Percentiles rank a stretch among this genome's conserved stretches.
These are phyloP conservation scores for Aureobasidium uvarum DNA, from an alignment of 2,329 filamentous ascomycete genomes.

Conservation along the genomic window DNA sequence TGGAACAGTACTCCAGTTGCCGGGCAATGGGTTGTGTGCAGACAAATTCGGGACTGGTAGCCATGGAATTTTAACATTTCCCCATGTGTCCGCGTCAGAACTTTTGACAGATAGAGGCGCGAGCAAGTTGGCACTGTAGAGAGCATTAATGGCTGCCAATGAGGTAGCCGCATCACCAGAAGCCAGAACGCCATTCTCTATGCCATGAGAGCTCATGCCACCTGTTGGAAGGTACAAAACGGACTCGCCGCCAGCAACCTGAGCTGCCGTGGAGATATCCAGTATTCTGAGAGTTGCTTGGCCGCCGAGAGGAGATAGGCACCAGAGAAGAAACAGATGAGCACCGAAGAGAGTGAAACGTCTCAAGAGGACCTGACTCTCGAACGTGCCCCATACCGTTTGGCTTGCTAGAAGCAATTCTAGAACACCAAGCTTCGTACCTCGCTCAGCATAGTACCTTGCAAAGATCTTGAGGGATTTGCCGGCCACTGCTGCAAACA, in stretches of 20 bases:
- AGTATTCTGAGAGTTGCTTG: conserved; percentile 41
- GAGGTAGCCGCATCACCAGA: not conserved
- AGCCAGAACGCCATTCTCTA: not conserved
- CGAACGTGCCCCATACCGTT: conserved; percentile 41
- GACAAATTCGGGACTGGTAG: not conserved
- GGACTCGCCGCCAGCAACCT: not conserved
- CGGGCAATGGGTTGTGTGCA: not conserved
- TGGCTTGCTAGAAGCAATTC: conserved; percentile 41
- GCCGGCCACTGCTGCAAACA: conserved; percentile 40
- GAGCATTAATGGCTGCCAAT: conserved; percentile 26
- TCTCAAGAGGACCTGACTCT: conserved; percentile 39
- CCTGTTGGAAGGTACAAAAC: conserved; percentile 35
- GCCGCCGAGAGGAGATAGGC: conserved; percentile 41
- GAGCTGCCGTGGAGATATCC: conserved; percentile 23
- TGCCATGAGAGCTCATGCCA: not conserved
- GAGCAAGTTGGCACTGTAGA: conserved; percentile 36
- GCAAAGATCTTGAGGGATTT: conserved; percentile 41
- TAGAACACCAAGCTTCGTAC: conserved; percentile 36
- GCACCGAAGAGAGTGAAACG: conserved; percentile 37
- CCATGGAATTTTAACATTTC: conserved; percentile 40
- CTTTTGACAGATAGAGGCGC: conserved; percentile 33
- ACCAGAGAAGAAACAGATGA: conserved; percentile 39
- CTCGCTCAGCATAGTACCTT: conserved; percentile 38
- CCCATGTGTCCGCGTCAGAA: conserved; percentile 37
- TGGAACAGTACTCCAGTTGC: conserved; percentile 35